Base-by-base conservation (phyloP, 106 monocot genomes). In the Chionographis japonica region DNA sequence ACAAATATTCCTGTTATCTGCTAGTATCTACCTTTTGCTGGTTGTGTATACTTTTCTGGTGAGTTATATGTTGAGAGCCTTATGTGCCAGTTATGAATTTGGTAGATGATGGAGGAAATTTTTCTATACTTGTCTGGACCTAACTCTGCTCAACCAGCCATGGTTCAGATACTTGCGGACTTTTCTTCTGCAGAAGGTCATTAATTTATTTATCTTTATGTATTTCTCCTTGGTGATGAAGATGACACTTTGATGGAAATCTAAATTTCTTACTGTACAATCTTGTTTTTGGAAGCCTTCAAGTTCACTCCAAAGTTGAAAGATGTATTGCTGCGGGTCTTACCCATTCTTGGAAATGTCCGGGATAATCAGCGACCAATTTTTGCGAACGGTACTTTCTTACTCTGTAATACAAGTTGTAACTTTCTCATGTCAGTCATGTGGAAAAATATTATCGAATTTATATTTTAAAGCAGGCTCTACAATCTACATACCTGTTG, bases 101-200 rank as follows among this genome's bases (percentile, higher is more conserved):
- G 52, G 20, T 54, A 92, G 97, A 86, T 98, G 89, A 90, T 98
- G 92, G 97, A 89, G 68, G 97, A 98, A 80, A 69, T 98, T 67
- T 98, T 92, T 81, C 83, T 80, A 74, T 87, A 98, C 62, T 51
- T 98, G 8, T 83, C 97, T 77, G 97, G 95, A 63, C 73, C 92
- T 62, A 87, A 70, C 83, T 82, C 84, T 61, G 80, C 90, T 74
- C 27, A 87, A 53, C 92, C 89, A 72, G 68, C 92, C 54, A 90
- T 98, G 87, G 84, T 98, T 60, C 97, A 98, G 73, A 92, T 93
- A 67, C 85, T 98, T 76, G 92, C 92, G 74, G 92, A 98, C 66
- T 98, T 98, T 83, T 86, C 97, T 54, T 81, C 74, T 17, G 75
- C 74, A 52, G 90, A 98, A 90, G 92, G 92, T 98, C 52, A 69